phyloP scores from a whole-genome alignment of 169 alveolate species.

The Plasmodium coatneyi region DNA sequence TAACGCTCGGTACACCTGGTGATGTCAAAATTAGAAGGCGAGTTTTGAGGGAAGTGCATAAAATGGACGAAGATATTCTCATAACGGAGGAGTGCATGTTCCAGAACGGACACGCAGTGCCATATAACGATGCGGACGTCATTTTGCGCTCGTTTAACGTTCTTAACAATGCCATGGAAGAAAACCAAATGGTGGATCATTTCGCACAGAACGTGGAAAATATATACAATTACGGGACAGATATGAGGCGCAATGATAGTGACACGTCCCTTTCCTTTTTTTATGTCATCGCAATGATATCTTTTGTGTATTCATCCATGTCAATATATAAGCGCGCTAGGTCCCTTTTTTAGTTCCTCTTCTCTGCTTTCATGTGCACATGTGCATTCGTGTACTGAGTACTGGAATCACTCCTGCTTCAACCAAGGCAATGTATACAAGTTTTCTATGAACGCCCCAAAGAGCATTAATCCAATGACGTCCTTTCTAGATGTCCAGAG shows the following conservation, averaged over 20 bases:
- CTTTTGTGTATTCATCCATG: too few species aligned
- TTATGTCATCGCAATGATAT: too few species aligned
- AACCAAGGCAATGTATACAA: not conserved
- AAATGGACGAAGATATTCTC: not conserved
- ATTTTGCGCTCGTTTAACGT: not conserved
- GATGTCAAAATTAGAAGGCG: not conserved
- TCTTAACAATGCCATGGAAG: not conserved
- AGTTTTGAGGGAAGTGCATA: not conserved
- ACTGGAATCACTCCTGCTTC: not conserved
- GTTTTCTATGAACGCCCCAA: not conserved
- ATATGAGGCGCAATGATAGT: not conserved
- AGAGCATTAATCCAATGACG: constrained; percentile 8
- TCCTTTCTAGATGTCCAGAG: too few species aligned
- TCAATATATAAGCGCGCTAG: too few species aligned
- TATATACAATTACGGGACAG: not conserved
- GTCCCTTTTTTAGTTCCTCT: not conserved
- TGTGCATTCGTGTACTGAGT: not conserved
- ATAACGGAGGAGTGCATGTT: not conserved
- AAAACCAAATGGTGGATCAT: not conserved
- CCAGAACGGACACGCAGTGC: not conserved
- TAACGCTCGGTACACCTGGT: not conserved
- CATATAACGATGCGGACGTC: not conserved
- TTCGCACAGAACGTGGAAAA: not conserved
- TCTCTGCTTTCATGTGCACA: not conserved
- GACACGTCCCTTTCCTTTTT: too few species aligned